Evolutionary conservation across 768 basidiomycete species (phyloP).

Genomic region (Udeniomyces megalosporus): DNA sequence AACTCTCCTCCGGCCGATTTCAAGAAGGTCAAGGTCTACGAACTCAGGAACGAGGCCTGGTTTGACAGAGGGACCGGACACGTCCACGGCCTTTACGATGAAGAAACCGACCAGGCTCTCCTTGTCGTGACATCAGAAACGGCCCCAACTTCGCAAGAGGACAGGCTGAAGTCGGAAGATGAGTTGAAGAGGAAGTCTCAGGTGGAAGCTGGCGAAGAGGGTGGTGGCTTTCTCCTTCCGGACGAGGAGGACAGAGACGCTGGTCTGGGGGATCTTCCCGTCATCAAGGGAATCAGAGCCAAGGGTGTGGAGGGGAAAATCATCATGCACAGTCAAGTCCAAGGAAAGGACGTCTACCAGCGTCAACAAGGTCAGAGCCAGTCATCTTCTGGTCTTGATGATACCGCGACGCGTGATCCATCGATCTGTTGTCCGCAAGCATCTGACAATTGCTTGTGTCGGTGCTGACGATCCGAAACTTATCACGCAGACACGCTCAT

Average conservation of each 20-base stretch:
- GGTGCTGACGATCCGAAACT: slow-evolving; percentile 7
- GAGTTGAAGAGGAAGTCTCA: slow-evolving; percentile 34
- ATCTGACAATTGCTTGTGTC: too few species aligned
- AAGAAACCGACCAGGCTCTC: slow-evolving; percentile 27
- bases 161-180: slow-evolving; percentile 40
- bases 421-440: too few species aligned
- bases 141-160: background rate
- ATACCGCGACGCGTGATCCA: too few species aligned
- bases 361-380: slow-evolving; percentile 34
- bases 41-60: slow-evolving; percentile 81
- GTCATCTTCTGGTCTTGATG: slow-evolving; percentile 6
- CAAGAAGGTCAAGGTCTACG: slow-evolving; percentile 55
- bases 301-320: slow-evolving; percentile 30
- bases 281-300: slow-evolving; percentile 44
- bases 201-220: background rate
- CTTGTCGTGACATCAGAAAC: slow-evolving; percentile 28
- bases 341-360: slow-evolving; percentile 27
- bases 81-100: slow-evolving; percentile 64
- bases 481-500: slow-evolving; percentile 72
- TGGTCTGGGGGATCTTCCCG: slow-evolving; percentile 35
- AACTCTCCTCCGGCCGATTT: background rate
- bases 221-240: slow-evolving; percentile 44
- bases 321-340: slow-evolving; percentile 23
- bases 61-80: slow-evolving; percentile 92
- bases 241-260: slow-evolving; percentile 57